Conservation (phyloP, 495 filamentous ascomycete genomes). For the Aspergillus incahuasiensis region DNA sequence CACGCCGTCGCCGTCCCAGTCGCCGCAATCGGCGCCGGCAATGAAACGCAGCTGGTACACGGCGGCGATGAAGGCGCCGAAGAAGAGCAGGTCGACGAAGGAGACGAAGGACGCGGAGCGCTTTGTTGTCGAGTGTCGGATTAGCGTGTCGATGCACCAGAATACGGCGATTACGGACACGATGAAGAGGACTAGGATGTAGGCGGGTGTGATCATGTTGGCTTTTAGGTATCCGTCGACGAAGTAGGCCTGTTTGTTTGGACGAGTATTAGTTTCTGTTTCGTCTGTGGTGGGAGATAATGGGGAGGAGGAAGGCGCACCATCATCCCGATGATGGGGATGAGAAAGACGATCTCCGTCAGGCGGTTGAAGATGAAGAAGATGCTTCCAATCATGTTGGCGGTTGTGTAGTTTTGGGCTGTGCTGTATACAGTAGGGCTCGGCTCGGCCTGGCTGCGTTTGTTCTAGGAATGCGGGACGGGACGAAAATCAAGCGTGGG, state of each 20-base stretch:
- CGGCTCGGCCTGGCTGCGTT: not conserved
- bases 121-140: conserved; percentile 69
- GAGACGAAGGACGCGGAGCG: conserved; percentile 71
- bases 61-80: conserved; percentile 76
- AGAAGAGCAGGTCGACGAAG: conserved; percentile 72
- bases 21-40: conserved; percentile 58
- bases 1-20: conserved; percentile 44
- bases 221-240: conserved; percentile 65
- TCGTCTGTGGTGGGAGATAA: no score
- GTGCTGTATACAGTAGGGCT: not conserved
- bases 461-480: not conserved
- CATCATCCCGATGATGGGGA: conserved; percentile 86
- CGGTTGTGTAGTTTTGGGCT: conserved; percentile 8
- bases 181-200: conserved; percentile 89
- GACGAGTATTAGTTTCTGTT: no score
- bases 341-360: conserved; percentile 76
- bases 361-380: conserved; percentile 84
- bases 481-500: not conserved
- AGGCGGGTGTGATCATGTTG: conserved; percentile 71
- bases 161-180: conserved; percentile 71
- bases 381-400: conserved; percentile 68
- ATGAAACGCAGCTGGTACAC: conserved; percentile 74
- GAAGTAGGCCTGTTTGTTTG: conserved; percentile 70
- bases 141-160: conserved; percentile 77
- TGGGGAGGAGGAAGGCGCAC: conserved; percentile 26